Base-by-base conservation (phyloP, 2,329 filamentous ascomycete genomes). In the Fusarium equiseti region DNA sequence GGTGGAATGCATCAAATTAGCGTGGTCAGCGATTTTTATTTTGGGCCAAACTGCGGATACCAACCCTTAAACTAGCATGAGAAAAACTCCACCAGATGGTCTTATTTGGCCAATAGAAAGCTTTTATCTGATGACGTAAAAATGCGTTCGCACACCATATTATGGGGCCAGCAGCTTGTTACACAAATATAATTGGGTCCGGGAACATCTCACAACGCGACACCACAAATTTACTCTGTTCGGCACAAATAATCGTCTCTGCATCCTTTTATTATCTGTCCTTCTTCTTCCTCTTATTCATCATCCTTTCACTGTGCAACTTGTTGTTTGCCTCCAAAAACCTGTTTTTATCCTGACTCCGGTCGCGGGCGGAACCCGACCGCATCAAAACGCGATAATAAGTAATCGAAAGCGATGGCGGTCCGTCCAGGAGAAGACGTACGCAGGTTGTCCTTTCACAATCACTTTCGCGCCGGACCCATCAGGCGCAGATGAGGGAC, bases 381-480 rank as follows among this genome's bases (percentile, higher is more conserved):
- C 56, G 42, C 66, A 54, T 59, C 57, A 61, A 67, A 57, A 56
- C 67, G 62, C 68, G 68, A 65, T 64, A 56, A 76, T 76, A 73
- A 80, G 76, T 68, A 72, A 84, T 68, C 82, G 83, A 72, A 89
- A 89, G 80, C 84, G 86, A 71, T 83, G 85, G 65, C 84, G 85
- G 73, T 76, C 81, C 59, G 81, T 85, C 54, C 72, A 78, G 60
- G 83, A 86, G 63, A 86, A 87, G 71, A 83, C 81, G 68, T 83
- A 85, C 70, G 87, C 87, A 75, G 87, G 89, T 70, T 89, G 87
- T 67, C 86, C 86, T 13, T 89, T 88, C 64, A 79, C 77, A 40
- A 81, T 88, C 54, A 68, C 75, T 44, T 75, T 75, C 60, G 71
- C 77, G 61, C 70, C 70, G 24, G 70, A 75, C 11, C 75, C 77